Conservation (phyloP, 768 basidiomycete genomes). For the Mycena sanguinolenta region DNA sequence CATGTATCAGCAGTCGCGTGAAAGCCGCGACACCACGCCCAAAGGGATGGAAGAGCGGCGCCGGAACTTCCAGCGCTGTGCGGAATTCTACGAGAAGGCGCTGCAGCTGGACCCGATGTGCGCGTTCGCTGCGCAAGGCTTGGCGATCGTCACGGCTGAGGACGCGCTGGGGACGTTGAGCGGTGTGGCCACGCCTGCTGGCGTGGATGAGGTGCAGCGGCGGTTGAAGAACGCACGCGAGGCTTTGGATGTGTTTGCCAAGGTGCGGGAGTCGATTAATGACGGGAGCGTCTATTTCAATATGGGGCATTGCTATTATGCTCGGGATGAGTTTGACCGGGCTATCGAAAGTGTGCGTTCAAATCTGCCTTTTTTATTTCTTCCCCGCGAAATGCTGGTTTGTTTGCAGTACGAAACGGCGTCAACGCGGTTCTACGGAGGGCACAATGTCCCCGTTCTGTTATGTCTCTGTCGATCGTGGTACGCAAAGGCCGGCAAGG, state of each 20-base stretch:
- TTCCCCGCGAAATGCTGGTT: background rate
- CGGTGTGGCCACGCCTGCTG: slow-evolving; percentile 61
- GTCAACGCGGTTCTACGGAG: slow-evolving; percentile 79
- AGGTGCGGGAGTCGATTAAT: slow-evolving; percentile 88
- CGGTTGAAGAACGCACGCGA: slow-evolving; percentile 84
- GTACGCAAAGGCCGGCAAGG: slow-evolving; percentile 94
- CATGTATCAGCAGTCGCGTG: slow-evolving; percentile 87
- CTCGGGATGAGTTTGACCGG: slow-evolving; percentile 92
- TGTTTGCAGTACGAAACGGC: slow-evolving; percentile 89
- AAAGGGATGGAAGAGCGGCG: slow-evolving; percentile 78
- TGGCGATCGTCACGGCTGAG: slow-evolving; percentile 95
- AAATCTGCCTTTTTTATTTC: background rate
- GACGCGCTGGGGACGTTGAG: slow-evolving; percentile 83
- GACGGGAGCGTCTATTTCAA: slow-evolving; percentile 93
- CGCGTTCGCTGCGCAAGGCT: slow-evolving; percentile 93
- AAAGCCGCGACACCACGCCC: slow-evolving; percentile 75
- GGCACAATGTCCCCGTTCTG: slow-evolving; percentile 81
- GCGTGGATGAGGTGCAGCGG: slow-evolving; percentile 73
- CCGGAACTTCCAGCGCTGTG: slow-evolving; percentile 82
- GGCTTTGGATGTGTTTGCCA: slow-evolving; percentile 89
- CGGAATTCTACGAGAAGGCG: slow-evolving; percentile 95
- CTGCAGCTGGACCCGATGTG: slow-evolving; percentile 86
- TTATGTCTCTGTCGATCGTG: slow-evolving; percentile 92
- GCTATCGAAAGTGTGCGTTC: slow-evolving; percentile 95
- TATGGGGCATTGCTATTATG: slow-evolving; percentile 96